Evolutionary conservation across 306 rosid species (phyloP).

Genomic region (Datisca glomerata): DNA sequence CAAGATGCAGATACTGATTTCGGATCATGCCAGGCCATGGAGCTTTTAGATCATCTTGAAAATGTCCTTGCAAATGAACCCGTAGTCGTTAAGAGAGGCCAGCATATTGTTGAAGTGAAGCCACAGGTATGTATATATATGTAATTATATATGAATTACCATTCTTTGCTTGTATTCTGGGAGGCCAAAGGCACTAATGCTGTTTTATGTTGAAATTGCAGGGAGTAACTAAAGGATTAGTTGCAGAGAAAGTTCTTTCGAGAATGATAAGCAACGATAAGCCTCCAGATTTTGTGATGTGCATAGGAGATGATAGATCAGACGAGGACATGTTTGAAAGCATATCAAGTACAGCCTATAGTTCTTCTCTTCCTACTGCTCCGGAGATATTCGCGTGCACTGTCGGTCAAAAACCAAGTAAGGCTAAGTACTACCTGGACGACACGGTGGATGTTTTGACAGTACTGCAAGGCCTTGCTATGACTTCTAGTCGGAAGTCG

Average conservation of each 20-base stretch:
- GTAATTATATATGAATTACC: no score
- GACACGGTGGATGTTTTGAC: no score
- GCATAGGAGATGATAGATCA: slow-evolving; percentile 78
- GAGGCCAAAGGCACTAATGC: slow-evolving; percentile 1
- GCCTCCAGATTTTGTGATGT: slow-evolving; percentile 65
- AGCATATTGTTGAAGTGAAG: no score
- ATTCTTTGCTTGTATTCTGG: slow-evolving; percentile 5
- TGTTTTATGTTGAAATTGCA: slow-evolving; percentile 19
- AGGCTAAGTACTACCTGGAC: no score
- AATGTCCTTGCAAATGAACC: slow-evolving; percentile 74
- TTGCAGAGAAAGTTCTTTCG: slow-evolving; percentile 49
- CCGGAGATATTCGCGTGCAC: no score
- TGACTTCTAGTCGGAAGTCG: no score
- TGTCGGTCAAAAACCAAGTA: no score
- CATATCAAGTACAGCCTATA: no score
- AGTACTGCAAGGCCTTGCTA: no score
- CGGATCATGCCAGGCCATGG: slow-evolving; percentile 80
- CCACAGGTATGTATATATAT: no score
- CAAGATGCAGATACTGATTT: slow-evolving; percentile 83
- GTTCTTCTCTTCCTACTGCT: no score
- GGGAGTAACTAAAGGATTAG: slow-evolving; percentile 83
- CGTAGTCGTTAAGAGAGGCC: slow-evolving; percentile 56
- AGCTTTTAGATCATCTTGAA: slow-evolving; percentile 61
- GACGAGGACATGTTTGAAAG: slow-evolving; percentile 95
- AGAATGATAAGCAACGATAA: slow-evolving; percentile 39